Conservation (phyloP, 1,284 basidiomycete species). For the Ceratobasidium sp. region DNA sequence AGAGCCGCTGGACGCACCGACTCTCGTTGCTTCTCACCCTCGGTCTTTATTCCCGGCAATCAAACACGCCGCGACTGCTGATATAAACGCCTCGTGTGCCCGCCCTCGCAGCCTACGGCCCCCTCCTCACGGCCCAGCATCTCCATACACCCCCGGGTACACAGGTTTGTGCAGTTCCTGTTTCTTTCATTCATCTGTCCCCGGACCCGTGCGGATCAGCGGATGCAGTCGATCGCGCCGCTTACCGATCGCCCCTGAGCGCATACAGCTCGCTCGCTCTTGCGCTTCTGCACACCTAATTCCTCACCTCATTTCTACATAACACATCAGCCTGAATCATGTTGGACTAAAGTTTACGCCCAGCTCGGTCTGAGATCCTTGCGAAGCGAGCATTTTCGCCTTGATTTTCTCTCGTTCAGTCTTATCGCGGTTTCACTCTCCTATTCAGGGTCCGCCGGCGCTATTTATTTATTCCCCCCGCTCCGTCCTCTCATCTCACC, state of each 20-base stretch:
- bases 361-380: conserved; percentile 10
- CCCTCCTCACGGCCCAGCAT: not conserved
- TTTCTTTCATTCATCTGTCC: not conserved
- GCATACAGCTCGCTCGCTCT: too few species aligned
- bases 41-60: conserved; percentile 6
- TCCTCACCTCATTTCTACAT: too few species aligned
- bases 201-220: not conserved
- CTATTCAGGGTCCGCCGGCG: conserved; percentile 32
- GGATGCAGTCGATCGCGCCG: conserved; percentile 20
- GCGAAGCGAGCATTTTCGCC: not conserved
- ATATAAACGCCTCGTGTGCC: conserved; percentile 4
- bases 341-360: conserved; percentile 3
- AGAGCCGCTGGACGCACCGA: conserved; percentile 1
- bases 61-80: not conserved
- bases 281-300: too few species aligned
- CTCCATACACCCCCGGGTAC: not conserved
- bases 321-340: not conserved
- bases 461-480: not conserved
- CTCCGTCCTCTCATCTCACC: not conserved
- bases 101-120: conserved; percentile 1
- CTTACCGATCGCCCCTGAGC: not conserved
- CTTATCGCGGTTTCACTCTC: conserved; percentile 9
- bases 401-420: conserved; percentile 7
- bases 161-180: not conserved
- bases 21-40: conserved; percentile 8